Conservation (phyloP, 257 asterid species). For the Petunia secreta region DNA sequence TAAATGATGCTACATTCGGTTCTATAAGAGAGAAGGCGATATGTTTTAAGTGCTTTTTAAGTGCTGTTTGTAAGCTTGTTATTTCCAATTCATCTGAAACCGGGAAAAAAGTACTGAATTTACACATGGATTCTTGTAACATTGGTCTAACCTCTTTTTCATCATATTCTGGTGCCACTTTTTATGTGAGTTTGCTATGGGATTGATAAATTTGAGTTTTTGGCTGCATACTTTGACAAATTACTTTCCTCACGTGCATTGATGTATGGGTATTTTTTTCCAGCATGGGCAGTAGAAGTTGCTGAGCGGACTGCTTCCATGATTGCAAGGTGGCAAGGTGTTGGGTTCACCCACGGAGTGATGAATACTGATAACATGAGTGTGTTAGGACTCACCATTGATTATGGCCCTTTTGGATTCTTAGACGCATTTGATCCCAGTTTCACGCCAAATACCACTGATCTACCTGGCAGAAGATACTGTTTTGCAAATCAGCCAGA, state of each 20-base stretch:
- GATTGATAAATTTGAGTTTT: neutral
- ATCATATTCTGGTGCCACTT: neutral
- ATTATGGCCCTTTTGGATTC: conserved; percentile 98
- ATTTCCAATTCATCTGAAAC: neutral
- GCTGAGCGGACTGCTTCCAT: conserved; percentile 93
- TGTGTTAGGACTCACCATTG: conserved; percentile 88
- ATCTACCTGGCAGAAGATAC: conserved; percentile 97
- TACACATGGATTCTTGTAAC: neutral
- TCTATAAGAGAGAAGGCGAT: neutral
- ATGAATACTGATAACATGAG: conserved; percentile 99
- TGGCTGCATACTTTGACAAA: conserved; percentile 13
- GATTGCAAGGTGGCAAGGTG: conserved; percentile 97
- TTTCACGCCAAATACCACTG: conserved; percentile 98
- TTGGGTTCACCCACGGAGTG: conserved; percentile 99
- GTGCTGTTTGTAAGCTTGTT: neutral
- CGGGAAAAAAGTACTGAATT: neutral
- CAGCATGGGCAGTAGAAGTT: conserved; percentile 99
- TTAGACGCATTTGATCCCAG: conserved; percentile 98
- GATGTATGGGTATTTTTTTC: conserved; percentile 3
- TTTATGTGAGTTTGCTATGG: neutral
- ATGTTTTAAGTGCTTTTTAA: neutral
- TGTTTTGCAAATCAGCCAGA: conserved; percentile 99
- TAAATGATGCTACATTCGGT: neutral
- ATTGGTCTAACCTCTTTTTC: conserved; percentile 4
- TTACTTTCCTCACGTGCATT: neutral